Evolutionary conservation across 768 basidiomycete genomes (phyloP).

Genomic region (Trametes punicea): DNA sequence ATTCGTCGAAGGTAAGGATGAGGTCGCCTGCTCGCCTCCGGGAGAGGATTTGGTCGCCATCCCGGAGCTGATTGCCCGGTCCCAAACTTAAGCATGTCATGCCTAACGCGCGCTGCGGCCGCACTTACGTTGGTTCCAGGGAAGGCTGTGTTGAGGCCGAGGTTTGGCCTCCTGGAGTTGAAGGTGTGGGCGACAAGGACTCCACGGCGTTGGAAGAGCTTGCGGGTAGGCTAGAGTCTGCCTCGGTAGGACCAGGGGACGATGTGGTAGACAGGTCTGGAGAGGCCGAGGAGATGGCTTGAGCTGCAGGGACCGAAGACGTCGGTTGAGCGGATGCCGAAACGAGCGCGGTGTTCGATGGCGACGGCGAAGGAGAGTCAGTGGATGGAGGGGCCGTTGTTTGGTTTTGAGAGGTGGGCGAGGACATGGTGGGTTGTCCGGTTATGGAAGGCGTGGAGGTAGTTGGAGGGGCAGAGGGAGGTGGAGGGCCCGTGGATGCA

Average conservation of each 20-base stretch:
- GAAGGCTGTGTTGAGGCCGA: slow-evolving; percentile 18
- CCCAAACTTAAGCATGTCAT: neutral
- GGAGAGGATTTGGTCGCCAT: neutral
- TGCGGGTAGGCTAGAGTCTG: neutral
- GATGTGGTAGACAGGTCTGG: slow-evolving; percentile 15
- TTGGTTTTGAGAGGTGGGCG: neutral
- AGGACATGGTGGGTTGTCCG: slow-evolving; percentile 9
- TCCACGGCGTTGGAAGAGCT: neutral
- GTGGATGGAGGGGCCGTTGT: neutral
- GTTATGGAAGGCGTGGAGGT: neutral
- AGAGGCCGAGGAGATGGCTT: slow-evolving; percentile 6
- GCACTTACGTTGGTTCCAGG: neutral
- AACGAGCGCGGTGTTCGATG: neutral
- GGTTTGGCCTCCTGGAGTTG: slow-evolving; percentile 14
- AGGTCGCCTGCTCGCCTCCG: neutral
- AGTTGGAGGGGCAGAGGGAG: slow-evolving; percentile 20
- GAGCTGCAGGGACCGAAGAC: neutral
- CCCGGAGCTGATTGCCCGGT: neutral
- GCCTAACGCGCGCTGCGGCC: neutral
- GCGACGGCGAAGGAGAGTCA: neutral
- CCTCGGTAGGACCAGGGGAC: slow-evolving; percentile 18
- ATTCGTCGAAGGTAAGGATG: neutral
- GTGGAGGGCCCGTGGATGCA: neutral
- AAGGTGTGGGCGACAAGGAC: slow-evolving; percentile 3
- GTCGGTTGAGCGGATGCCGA: neutral